Base-by-base conservation (phyloP, 108 stramenopile species). In the Pseudonitzschia pungens region DNA sequence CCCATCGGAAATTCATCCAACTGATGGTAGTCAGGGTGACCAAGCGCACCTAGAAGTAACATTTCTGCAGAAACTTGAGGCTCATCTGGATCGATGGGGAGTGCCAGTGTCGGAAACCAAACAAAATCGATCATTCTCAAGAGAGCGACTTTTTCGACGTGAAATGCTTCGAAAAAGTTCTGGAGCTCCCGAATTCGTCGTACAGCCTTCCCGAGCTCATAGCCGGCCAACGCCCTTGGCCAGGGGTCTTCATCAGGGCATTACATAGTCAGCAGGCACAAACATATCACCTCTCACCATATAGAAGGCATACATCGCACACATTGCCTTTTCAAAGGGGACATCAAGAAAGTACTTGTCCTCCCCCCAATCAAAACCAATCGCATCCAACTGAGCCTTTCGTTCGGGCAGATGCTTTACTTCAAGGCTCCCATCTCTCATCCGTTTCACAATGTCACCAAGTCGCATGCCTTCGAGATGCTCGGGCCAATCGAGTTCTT, bases 291-390 rank as follows among this genome's bases (percentile, higher is more conserved):
- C 97, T 62, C 91, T 77, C 43, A 97, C 80, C 77, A 91, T 85
- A 71, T 87, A 92, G 56, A 89, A 91, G 18, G 86, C 85, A 66
- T 83, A 93, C 67, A 95, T 65, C 16, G 89, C 93, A 71, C 90
- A 92, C 86, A 96, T 90, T 51, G 86, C 83, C 76, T 91, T 92
- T 64, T 93, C 92, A 84, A 96, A 96, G 29, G 94, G 92, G 78
- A 94, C 81, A 70, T 93, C 88, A 32, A 97, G 70, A 68, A 92
- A 96, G 36, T 83, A 71, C 65, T 71, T 80, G 14, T 81, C 79
- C 65, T 94, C 92, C 10, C 96, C 96, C 96, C 96, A 97, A 55
- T 93, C 93, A 72, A 97, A 97, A 9, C 74, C 93, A 52, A 97
- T 79, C 2, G 77, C 77, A 70, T 97, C 94, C 29, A 97, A 79